A percentile compares a stretch with the other conserved stretches of the same genome.
These are phyloP conservation scores for Penicillium sp. DNA, from an alignment of 2,329 filamentous ascomycete genomes.

Conservation along the genomic window DNA sequence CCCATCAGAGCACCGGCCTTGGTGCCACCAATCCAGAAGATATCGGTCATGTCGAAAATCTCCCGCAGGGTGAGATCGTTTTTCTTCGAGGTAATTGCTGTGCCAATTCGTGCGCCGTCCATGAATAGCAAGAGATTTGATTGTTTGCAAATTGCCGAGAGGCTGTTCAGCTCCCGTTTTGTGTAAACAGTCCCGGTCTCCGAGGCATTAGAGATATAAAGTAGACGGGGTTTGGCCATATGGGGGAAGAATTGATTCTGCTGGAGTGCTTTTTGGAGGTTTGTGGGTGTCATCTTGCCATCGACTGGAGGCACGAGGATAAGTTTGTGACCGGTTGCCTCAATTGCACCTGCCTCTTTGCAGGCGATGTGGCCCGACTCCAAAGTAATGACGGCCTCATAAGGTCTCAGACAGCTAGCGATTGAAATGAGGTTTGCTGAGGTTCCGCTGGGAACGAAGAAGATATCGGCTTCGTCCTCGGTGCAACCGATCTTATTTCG, in stretches of 20 bases:
- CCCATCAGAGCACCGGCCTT: constrained; percentile 54
- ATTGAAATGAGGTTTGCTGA: constrained; percentile 55
- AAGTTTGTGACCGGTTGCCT: constrained; percentile 54
- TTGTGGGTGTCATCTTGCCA: constrained; percentile 50
- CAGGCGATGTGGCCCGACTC: constrained; percentile 52
- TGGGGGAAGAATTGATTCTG: constrained; percentile 55
- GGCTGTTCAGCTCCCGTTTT: constrained; percentile 42
- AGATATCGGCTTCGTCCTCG: constrained; percentile 47
- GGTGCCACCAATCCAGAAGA: constrained; percentile 57
- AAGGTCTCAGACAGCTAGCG: constrained; percentile 51
- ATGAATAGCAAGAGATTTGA: constrained; percentile 47
- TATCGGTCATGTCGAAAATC: constrained; percentile 50
- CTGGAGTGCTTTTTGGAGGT: constrained; percentile 45
- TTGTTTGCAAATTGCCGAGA: constrained; percentile 47
- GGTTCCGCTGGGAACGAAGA: constrained; percentile 55
- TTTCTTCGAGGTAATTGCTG: constrained; percentile 44
- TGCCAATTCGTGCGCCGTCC: constrained; percentile 50
- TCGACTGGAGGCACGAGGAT: constrained; percentile 49
- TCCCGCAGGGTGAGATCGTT: constrained; percentile 49
- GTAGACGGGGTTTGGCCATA: constrained; percentile 52
- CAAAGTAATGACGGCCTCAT: constrained; percentile 54
- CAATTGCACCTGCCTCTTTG: constrained; percentile 53
- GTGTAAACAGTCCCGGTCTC: constrained; percentile 53
- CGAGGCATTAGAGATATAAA: constrained; percentile 55
- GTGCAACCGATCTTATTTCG: constrained; percentile 31